Percentiles rank a stretch among this genome's conserved stretches.
phyloP scores from a whole-genome alignment of 2,329 filamentous ascomycete genomes.

The Graphilbum fragrans region DNA sequence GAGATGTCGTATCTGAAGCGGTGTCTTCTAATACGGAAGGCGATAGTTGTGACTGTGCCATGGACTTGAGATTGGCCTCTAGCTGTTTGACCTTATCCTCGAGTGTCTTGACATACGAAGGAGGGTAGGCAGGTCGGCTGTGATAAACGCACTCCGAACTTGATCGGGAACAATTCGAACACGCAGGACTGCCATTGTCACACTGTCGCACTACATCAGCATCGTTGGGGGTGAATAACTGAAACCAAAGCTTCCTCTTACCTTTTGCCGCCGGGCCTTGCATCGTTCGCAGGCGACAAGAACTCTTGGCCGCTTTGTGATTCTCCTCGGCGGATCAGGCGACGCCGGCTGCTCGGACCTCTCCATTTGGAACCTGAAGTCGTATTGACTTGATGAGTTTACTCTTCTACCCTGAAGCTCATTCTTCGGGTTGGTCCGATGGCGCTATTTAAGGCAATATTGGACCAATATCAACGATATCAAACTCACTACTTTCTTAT shows the following conservation, averaged over 20 bases:
- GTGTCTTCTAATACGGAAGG: no score
- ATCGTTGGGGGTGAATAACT: background rate
- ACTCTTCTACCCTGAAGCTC: no score
- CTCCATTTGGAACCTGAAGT: no score
- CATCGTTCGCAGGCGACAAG: constrained; percentile 7
- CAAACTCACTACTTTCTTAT: no score
- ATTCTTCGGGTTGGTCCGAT: no score
- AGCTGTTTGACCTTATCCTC: constrained; percentile 2
- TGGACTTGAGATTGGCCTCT: background rate
- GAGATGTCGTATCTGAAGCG: background rate
- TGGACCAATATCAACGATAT: no score
- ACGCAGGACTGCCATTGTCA: constrained; percentile 5
- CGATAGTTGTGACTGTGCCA: background rate
- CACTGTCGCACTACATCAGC: constrained; percentile 1
- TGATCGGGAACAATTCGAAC: constrained; percentile 5
- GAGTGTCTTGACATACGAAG: constrained; percentile 4
- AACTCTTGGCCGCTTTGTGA: constrained; percentile 5
- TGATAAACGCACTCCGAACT: constrained; percentile 2
- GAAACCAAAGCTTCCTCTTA: no score
- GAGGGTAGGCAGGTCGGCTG: constrained; percentile 4
- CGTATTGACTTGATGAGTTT: no score
- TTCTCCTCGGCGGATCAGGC: no score
- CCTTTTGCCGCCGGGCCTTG: constrained; percentile 6
- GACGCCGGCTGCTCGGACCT: no score
- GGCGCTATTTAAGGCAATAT: no score